Evolutionary conservation across 73 alveolate species (phyloP).

Genomic region (Symbiodinium natans): DNA sequence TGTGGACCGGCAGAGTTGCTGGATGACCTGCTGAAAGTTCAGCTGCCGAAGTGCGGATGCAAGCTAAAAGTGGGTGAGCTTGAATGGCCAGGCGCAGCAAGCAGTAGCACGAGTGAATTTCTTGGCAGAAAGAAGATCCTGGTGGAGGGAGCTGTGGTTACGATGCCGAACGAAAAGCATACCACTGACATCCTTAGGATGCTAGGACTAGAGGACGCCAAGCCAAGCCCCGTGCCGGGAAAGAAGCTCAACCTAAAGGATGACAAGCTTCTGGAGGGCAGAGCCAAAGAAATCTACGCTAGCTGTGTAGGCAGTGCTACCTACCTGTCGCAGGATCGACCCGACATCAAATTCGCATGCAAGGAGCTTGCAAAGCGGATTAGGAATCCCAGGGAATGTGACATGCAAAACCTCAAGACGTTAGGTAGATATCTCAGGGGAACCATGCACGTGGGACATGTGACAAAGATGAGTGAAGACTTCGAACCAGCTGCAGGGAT

Average conservation of each 20-base stretch:
- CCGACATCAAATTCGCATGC: background rate
- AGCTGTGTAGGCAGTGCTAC: constrained; percentile 11
- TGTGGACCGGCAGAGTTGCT: background rate
- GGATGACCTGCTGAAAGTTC: background rate
- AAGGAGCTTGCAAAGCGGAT: constrained; percentile 3
- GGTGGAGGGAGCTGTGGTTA: background rate
- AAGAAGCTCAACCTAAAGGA: background rate
- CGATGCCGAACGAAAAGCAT: background rate
- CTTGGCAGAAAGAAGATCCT: background rate
- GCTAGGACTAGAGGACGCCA: background rate
- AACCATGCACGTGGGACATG: background rate
- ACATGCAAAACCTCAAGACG: background rate
- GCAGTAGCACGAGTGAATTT: background rate
- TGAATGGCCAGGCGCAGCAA: background rate
- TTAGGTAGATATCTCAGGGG: background rate
- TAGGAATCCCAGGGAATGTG: background rate
- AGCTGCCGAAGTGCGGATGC: background rate
- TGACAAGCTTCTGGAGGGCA: background rate
- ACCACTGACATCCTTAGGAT: background rate
- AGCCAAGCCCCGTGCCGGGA: background rate
- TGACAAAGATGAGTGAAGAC: background rate
- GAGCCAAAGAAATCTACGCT: background rate
- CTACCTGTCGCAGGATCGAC: background rate
- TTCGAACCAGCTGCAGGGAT: background rate
- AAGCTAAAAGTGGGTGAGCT: constrained; percentile 30